phyloP scores from a whole-genome alignment of 345 rosid species.

The Eucalyptus marginata region DNA sequence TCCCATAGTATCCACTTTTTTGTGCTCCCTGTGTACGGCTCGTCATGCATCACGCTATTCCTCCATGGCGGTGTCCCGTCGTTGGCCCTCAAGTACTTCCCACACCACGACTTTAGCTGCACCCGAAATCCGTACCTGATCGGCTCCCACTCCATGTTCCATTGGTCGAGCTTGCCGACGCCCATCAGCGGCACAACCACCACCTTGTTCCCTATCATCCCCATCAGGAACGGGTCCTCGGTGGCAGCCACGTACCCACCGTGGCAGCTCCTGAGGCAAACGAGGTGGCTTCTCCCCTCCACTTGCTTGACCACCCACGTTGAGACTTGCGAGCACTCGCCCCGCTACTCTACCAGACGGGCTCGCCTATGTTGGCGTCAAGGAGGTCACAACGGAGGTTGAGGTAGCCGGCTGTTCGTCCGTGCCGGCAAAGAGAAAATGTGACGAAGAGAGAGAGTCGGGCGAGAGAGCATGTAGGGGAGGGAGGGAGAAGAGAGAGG shows the following conservation, averaged over 20 bases:
- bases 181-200: constrained; percentile 27
- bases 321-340: constrained; percentile 27
- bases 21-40: constrained; percentile 46
- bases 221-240: constrained; percentile 56
- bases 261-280: constrained; percentile 39
- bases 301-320: constrained; percentile 65
- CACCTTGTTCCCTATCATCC: constrained; percentile 76
- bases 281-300: constrained; percentile 12
- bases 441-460: no score
- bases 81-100: constrained; percentile 63
- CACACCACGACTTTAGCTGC: constrained; percentile 49
- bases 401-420: no score
- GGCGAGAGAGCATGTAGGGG: no score
- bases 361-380: constrained; percentile 37
- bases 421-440: no score
- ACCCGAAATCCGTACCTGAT: constrained; percentile 24
- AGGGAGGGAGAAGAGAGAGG: no score
- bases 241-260: constrained; percentile 70
- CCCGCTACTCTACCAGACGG: constrained; percentile 52
- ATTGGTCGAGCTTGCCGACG: constrained; percentile 15
- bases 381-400: constrained; percentile 5
- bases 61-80: constrained; percentile 92
- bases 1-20: constrained; percentile 76
- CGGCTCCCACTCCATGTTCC: constrained; percentile 47
- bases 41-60: constrained; percentile 74